A percentile compares a stretch with the other conserved stretches of the same genome.
Conservation (phyloP, 2,329 filamentous ascomycete species). For the Sclerotinia spermophila region DNA sequence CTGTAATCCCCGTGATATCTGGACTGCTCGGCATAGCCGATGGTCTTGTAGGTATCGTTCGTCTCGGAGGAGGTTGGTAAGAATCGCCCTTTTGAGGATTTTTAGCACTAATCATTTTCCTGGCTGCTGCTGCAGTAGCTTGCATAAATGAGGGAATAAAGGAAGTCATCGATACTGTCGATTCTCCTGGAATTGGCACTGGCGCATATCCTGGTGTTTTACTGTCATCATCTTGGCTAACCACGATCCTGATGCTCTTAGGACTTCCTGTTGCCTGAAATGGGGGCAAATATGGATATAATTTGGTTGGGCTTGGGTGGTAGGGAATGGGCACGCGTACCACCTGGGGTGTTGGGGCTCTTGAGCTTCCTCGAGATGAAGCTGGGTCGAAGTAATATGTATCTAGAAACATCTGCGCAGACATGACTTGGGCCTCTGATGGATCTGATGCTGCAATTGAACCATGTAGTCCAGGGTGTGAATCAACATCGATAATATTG, state of each 20-base stretch:
- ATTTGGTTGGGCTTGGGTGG: conserved; percentile 22
- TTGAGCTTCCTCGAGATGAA: conserved; percentile 57
- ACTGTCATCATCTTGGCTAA: conserved; percentile 21
- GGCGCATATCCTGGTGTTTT: conserved; percentile 17
- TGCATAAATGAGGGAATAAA: conserved; percentile 35
- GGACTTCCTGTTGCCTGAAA: conserved; percentile 32
- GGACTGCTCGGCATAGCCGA: conserved; percentile 71
- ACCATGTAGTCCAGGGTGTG: conserved; percentile 60
- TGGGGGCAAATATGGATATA: conserved; percentile 26
- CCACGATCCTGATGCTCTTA: conserved; percentile 31
- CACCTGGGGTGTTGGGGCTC: conserved; percentile 66
- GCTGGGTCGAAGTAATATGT: conserved; percentile 66
- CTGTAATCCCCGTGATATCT: conserved; percentile 65
- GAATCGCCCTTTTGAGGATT: conserved; percentile 50
- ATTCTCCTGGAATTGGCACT: conserved; percentile 18
- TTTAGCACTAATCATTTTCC: conserved; percentile 37
- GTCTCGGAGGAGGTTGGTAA: conserved; percentile 52
- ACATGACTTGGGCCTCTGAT: conserved; percentile 74
- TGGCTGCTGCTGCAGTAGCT: conserved; percentile 34
- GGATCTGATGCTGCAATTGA: conserved; percentile 74
- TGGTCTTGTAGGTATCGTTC: conserved; percentile 62
- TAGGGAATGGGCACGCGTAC: conserved; percentile 46
- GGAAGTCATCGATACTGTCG: conserved; percentile 22
- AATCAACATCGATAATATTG: conserved; percentile 62
- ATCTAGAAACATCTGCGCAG: conserved; percentile 75